Base-by-base conservation (phyloP, 2,329 filamentous ascomycete species). In the Colletotrichum echinochloae region DNA sequence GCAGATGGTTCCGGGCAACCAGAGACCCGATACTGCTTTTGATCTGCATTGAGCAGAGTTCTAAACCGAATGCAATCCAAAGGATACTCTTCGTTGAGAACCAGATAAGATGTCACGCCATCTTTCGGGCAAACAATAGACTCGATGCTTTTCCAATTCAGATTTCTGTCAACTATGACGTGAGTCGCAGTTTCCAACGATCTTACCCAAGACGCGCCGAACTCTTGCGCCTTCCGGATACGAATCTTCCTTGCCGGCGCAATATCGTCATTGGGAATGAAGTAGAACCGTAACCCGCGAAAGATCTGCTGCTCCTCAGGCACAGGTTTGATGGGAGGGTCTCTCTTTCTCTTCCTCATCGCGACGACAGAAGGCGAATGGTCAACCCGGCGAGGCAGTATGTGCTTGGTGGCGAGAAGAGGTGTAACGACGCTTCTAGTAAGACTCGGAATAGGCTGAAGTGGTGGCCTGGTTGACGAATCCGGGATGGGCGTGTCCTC, bases 261-360 rank as follows among this genome's bases (percentile, higher is more conserved):
- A 56, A 92, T 86, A 73, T 95, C 91, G 73, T 94, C 89, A 74
- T 96, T 92, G 0, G 94, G 95, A 7, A 97, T 89, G 78, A 96
- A 97, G 80, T 89, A 93, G 73, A 94, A 91, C 0, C 81, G 78
- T n/a, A 92, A 79, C 0, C 81, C 86, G 54, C 82, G 85, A 77
- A 94, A 91, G 6, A 93, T 84, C 73, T 87, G 85, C 66, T 87
- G 80, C 1, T 79, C 77, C 71, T 89, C 85, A 0, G 88, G 85
- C 0, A 87, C 81, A 26, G 84, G 71, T 60, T 84, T 85, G 28
- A 85, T 69, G 2, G 78, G 72, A 1, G 76, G 70, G 51, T 82
- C 75, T 64, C 81, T 78, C 76, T 88, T 89, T 49, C 85, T 81
- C 74, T 88, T 87, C 65, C 79, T 80, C 76, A 79, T 77, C 1